Base-by-base conservation (phyloP, 345 rosid genomes). In the Populus deltoides region DNA sequence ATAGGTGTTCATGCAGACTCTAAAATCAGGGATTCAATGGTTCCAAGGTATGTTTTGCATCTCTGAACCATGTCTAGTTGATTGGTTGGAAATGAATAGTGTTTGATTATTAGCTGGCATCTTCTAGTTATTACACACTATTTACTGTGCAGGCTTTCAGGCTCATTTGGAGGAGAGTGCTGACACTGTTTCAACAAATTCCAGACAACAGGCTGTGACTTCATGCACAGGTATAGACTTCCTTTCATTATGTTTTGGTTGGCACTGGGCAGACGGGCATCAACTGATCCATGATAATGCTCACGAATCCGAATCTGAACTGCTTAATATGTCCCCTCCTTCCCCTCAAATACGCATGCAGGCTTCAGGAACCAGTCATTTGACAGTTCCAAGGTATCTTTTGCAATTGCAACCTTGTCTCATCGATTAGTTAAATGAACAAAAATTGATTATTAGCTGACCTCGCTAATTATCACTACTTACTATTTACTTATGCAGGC, bases 1-100 rank as follows among this genome's bases (percentile, higher is more conserved):
- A 25, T 88, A 91, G 93, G 66, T 80, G 74, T 81, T 83, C 71
- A 66, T 72, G 62, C 86, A 86, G 83, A 68, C 84, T 80, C 17
- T 79, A 57, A 88, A 83, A 79, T 61, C 85, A 29, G 80, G n/a
- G 74, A 78, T 80, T 83, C 82, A 88, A 88, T 84, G 67, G 80
- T 73, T 71, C 68, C 74, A 90, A 87, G 90, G 98, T 90, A 83
- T 8, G 8, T 55, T 36, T 12, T 47, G 16, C 33, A 38, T 57
- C n/a, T 79, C 47, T 43, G 15, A 43, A 43, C 47, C 47, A 27
- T 68, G 67, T 78, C 61, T 8, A 38, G 29, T 55, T 51, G 75
- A 53, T 43, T n/a, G 63, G 17, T 27, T 75, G 15, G n/a, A 66
- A 35, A 71, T 63, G 51, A 29, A 74, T 39, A 18, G 20, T 49